These are phyloP conservation scores for Talaromyces atroroseus DNA, from an alignment of 2,329 filamentous ascomycete species.

Conservation along the genomic window DNA sequence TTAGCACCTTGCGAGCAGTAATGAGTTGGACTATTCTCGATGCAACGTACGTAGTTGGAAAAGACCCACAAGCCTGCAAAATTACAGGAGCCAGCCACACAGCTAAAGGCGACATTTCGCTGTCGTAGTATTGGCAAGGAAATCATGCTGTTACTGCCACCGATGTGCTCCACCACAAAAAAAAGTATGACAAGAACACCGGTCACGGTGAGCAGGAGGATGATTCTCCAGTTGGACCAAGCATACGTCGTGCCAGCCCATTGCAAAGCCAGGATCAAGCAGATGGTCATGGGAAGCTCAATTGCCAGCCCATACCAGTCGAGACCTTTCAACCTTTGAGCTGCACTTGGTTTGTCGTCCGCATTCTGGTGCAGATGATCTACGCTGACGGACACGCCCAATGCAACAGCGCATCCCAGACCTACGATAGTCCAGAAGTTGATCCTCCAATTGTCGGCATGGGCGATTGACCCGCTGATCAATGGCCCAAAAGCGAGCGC, in stretches of 20 bases:
- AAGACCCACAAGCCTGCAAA: constrained; percentile 1
- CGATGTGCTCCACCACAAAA: constrained; percentile 29
- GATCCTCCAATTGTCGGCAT: constrained; percentile 7
- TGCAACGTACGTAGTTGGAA: constrained; percentile 8
- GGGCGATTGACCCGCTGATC: constrained; percentile 10
- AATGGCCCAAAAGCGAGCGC: constrained; percentile 13
- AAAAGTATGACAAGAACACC: constrained; percentile 33
- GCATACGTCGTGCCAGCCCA: constrained; percentile 36
- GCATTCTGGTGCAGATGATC: constrained; percentile 1
- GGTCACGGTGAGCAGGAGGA: constrained; percentile 43
- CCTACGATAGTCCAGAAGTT: constrained; percentile 8
- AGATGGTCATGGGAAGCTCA: constrained; percentile 31
- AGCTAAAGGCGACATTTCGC: constrained; percentile 27
- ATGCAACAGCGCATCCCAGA: constrained; percentile 4
- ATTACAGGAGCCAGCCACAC: constrained; percentile 9
- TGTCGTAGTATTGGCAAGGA: constrained; percentile 46
- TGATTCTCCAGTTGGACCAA: constrained; percentile 37
- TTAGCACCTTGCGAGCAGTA: neutral
- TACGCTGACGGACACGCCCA: neutral
- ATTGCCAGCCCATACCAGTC: constrained; percentile 4
- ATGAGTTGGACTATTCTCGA: neutral
- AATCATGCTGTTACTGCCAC: constrained; percentile 40
- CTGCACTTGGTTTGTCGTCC: neutral
- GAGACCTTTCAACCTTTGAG: constrained; percentile 4
- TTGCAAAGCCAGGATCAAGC: constrained; percentile 44